phyloP scores from a whole-genome alignment of 768 basidiomycete genomes.

The Podaxis rugospora region DNA sequence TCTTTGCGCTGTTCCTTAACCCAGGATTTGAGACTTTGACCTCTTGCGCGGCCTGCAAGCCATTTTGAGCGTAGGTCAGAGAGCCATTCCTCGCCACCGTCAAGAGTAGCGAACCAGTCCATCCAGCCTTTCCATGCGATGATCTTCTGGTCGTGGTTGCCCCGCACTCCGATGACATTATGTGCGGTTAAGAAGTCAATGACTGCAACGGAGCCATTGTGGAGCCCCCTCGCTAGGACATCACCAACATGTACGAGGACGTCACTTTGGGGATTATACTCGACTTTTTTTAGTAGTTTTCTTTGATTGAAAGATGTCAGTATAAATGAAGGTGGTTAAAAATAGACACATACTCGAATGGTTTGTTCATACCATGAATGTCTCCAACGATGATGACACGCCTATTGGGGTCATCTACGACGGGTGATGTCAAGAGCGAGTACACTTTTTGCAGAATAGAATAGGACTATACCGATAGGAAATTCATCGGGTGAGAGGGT shows the following conservation, averaged over 20 bases:
- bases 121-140: slow-evolving; percentile 90
- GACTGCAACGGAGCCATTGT: slow-evolving; percentile 55
- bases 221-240: slow-evolving; percentile 65
- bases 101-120: slow-evolving; percentile 59
- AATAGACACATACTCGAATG: slow-evolving; percentile 51
- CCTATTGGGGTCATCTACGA: slow-evolving; percentile 41
- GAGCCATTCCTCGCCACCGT: slow-evolving; percentile 55
- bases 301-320: slow-evolving; percentile 29
- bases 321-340: neutral
- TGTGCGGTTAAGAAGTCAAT: slow-evolving; percentile 60
- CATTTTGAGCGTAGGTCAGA: slow-evolving; percentile 8
- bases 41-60: neutral
- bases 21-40: slow-evolving; percentile 11
- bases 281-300: slow-evolving; percentile 54
- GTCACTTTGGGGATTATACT: slow-evolving; percentile 59
- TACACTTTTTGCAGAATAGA: neutral
- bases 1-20: slow-evolving; percentile 15
- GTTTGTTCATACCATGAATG: slow-evolving; percentile 75
- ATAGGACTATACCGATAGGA: slow-evolving; percentile 40
- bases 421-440: neutral
- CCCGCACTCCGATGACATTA: slow-evolving; percentile 77
- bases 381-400: slow-evolving; percentile 83
- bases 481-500: slow-evolving; percentile 46
- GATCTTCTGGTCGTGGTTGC: slow-evolving; percentile 91
- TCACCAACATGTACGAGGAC: slow-evolving; percentile 83